Percentiles rank a stretch among this genome's conserved stretches.
Evolutionary conservation across 176 grass and related monocot species (phyloP).

Genomic region (Oropetium thomaeum): DNA sequence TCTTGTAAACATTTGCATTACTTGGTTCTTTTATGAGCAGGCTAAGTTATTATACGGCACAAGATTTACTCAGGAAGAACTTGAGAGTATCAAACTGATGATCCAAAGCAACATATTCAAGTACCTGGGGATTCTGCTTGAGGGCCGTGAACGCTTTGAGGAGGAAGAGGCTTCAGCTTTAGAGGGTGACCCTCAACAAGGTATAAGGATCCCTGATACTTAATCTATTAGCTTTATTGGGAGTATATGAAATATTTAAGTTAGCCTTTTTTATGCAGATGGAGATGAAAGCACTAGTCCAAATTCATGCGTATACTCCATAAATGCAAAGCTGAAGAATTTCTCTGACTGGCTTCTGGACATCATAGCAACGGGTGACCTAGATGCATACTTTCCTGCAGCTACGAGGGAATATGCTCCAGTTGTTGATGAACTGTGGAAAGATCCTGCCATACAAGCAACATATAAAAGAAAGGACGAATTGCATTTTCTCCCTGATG

Average conservation of each 20-base stretch:
- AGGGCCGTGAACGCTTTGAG: constrained; percentile 92
- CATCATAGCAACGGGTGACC: constrained; percentile 90
- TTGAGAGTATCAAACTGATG: constrained; percentile 86
- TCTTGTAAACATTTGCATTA: constrained; percentile 20
- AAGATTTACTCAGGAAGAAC: constrained; percentile 79
- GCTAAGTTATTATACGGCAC: constrained; percentile 76
- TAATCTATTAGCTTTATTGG: not conserved
- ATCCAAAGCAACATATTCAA: constrained; percentile 99
- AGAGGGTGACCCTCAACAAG: constrained; percentile 34
- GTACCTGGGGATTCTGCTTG: constrained; percentile 88
- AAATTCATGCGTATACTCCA: constrained; percentile 68
- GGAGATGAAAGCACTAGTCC: constrained; percentile 32
- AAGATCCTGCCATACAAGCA: constrained; percentile 85
- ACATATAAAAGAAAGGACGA: constrained; percentile 92
- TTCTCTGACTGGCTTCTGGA: constrained; percentile 96
- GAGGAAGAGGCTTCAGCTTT: constrained; percentile 82
- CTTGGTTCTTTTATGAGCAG: constrained; percentile 45
- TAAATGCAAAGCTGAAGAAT: constrained; percentile 82
- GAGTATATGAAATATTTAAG: constrained; percentile 18
- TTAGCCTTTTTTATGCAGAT: constrained; percentile 44
- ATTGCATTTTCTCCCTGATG: constrained; percentile 88
- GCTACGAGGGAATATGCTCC: constrained; percentile 93
- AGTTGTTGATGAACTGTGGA: constrained; percentile 89
- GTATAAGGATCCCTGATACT: constrained; percentile 31
- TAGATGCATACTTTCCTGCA: constrained; percentile 94